These are phyloP conservation scores for Daldinia sp. DNA, from an alignment of 2,329 filamentous ascomycete species.

Conservation along the genomic window DNA sequence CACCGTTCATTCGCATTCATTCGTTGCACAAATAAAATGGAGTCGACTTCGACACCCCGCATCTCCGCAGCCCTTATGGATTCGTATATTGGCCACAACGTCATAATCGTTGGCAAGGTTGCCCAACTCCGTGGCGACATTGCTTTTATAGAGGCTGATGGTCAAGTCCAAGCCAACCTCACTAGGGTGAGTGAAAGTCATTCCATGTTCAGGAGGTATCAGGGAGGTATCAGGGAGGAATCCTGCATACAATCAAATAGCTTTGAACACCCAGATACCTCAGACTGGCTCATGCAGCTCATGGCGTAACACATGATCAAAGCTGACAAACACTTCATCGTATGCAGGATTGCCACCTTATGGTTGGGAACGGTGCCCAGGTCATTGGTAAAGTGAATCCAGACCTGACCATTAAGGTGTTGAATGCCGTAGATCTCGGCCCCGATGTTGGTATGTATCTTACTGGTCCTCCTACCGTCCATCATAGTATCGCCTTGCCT, in stretches of 20 bases:
- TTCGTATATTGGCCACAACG: constrained; percentile 75
- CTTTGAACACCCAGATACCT: not conserved
- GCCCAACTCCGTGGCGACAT: constrained; percentile 81
- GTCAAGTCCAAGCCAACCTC: constrained; percentile 76
- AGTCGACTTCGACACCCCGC: constrained; percentile 77
- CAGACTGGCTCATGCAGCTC: not conserved
- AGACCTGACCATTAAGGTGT: constrained; percentile 75
- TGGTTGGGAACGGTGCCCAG: constrained; percentile 74
- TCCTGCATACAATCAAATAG: not conserved
- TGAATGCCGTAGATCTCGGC: constrained; percentile 75
- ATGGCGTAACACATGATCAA: not conserved
- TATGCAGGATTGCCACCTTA: constrained; percentile 72
- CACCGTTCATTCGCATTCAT: not conserved
- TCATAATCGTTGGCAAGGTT: constrained; percentile 88
- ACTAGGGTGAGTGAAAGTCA: constrained; percentile 66
- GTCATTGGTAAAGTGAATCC: constrained; percentile 82
- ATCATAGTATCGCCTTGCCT: not conserved
- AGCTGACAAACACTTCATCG: constrained; percentile 6
- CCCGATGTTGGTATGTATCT: constrained; percentile 68
- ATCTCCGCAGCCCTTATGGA: constrained; percentile 83
- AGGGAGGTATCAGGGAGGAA: not conserved
- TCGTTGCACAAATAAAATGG: too few species aligned
- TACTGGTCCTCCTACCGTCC: not conserved
- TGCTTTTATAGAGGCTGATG: constrained; percentile 82
- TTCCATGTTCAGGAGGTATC: not conserved